Evolutionary conservation across 306 rosid genomes (phyloP).

Genomic region (Cicer cuneatum): DNA sequence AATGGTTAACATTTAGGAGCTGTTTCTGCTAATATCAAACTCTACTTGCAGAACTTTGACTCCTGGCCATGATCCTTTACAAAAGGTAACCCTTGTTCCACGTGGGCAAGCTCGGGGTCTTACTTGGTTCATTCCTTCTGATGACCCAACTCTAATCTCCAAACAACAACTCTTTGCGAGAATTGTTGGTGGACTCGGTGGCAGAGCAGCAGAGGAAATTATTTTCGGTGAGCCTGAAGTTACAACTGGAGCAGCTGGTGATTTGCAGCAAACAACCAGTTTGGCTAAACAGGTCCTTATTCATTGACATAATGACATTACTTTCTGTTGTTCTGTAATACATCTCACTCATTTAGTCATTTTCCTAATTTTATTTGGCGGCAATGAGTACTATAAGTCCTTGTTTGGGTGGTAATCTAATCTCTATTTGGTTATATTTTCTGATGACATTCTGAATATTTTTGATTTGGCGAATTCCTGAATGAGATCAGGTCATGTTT

Average conservation of each 20-base stretch:
- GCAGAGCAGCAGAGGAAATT: conserved; percentile 97
- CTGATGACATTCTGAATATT: not conserved
- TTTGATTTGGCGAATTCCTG: conserved; percentile 14
- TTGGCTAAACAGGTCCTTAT: conserved; percentile 88
- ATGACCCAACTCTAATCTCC: conserved; percentile 94
- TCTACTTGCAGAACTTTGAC: conserved; percentile 82
- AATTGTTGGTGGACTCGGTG: conserved; percentile 98
- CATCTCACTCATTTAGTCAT: not conserved
- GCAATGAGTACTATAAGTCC: not conserved
- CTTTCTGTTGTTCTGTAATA: not conserved
- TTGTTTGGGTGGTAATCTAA: not conserved
- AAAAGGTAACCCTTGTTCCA: conserved; percentile 90
- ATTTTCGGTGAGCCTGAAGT: conserved; percentile 97
- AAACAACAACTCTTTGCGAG: conserved; percentile 98
- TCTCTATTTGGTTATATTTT: not conserved
- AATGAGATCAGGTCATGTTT: not conserved
- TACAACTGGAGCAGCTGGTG: conserved; percentile 99
- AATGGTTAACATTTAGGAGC: conserved; percentile 16
- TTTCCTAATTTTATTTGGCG: not conserved
- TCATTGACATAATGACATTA: conserved; percentile 5
- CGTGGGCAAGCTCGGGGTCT: conserved; percentile 99
- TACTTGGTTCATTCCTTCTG: conserved; percentile 96
- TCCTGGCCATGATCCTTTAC: conserved; percentile 96
- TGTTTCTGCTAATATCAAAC: conserved; percentile 28
- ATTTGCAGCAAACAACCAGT: conserved; percentile 91